Evolutionary conservation across 352 stramenopile species (phyloP).

Genomic region (Phytophthora hibernalis): DNA sequence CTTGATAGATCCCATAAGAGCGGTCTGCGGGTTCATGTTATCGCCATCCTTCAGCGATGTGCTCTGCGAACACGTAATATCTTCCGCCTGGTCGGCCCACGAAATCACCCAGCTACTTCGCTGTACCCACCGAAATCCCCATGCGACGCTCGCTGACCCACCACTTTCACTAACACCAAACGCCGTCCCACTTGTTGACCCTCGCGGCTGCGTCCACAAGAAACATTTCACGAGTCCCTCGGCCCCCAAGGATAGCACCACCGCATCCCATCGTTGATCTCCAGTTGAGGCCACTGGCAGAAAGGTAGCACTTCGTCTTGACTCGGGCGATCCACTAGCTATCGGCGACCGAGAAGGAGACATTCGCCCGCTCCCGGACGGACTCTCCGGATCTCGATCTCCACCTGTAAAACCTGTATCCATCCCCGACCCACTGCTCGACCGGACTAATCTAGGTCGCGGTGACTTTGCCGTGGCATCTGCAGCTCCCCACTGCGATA

Average conservation of each 20-base stretch:
- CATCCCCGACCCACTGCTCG: constrained; percentile 29
- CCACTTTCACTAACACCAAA: constrained; percentile 30
- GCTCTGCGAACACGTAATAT: constrained; percentile 88
- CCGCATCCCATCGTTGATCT: constrained; percentile 60
- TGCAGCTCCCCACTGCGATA: constrained; percentile 66
- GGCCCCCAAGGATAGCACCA: constrained; percentile 77
- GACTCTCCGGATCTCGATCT: constrained; percentile 8
- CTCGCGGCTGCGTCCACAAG: constrained; percentile 76
- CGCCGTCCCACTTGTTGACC: constrained; percentile 31
- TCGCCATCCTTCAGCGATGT: constrained; percentile 81
- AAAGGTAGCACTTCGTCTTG: constrained; percentile 24
- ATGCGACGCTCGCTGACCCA: constrained; percentile 29
- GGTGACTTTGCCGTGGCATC: constrained; percentile 29
- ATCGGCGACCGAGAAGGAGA: constrained; percentile 26
- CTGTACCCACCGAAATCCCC: constrained; percentile 72
- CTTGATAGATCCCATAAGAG: constrained; percentile 85
- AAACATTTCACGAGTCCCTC: constrained; percentile 86
- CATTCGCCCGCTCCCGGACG: not conserved
- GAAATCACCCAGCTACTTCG: constrained; percentile 88
- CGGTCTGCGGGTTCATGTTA: constrained; percentile 85
- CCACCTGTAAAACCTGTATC: constrained; percentile 10
- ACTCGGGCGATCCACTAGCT: constrained; percentile 9
- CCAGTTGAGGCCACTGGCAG: constrained; percentile 3
- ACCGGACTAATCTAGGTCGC: constrained; percentile 24
- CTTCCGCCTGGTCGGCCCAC: constrained; percentile 81